These are phyloP conservation scores for Solanum hybrid DNA, from an alignment of 305 asterid species.

Conservation along the genomic window DNA sequence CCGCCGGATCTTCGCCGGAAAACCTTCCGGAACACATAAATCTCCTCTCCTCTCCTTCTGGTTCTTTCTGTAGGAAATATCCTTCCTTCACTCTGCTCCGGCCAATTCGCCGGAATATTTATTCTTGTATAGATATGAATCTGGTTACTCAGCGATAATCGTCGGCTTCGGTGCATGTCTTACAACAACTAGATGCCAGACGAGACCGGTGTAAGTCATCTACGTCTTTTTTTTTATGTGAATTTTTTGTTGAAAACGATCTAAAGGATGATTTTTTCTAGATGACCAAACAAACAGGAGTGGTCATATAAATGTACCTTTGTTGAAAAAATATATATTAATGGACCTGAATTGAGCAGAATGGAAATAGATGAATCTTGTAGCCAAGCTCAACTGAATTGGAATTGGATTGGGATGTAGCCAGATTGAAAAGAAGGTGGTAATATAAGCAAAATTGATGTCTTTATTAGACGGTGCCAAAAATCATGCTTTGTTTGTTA, in stretches of 20 bases:
- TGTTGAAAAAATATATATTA: not conserved
- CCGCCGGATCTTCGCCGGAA: slow-evolving; percentile 29
- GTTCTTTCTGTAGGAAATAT: not conserved
- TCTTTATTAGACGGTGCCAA: not conserved
- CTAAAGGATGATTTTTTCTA: not conserved
- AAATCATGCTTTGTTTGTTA: not conserved
- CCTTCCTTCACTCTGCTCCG: slow-evolving; percentile 5
- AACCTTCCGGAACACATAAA: not conserved
- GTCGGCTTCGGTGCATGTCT: not conserved
- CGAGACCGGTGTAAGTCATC: slow-evolving; percentile 4
- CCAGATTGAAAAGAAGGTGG: not conserved
- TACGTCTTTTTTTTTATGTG: not conserved
- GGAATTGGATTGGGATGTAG: not conserved
- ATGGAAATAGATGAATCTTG: not conserved
- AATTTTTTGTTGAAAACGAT: not conserved
- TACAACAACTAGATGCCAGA: slow-evolving; percentile 4
- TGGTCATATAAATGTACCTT: not conserved
- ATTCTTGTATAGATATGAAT: slow-evolving; percentile 15
- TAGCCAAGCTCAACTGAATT: not conserved
- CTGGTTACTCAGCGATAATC: slow-evolving; percentile 16
- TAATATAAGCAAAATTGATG: not conserved
- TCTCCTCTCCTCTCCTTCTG: not conserved
- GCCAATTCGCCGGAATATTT: slow-evolving; percentile 13
- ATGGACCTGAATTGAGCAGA: not conserved
- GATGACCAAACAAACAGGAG: not conserved